Evolutionary conservation across 768 basidiomycete species (phyloP), one percentile per base, ranked within the genome.

Genomic region (Aureoboletus auriporus): DNA sequence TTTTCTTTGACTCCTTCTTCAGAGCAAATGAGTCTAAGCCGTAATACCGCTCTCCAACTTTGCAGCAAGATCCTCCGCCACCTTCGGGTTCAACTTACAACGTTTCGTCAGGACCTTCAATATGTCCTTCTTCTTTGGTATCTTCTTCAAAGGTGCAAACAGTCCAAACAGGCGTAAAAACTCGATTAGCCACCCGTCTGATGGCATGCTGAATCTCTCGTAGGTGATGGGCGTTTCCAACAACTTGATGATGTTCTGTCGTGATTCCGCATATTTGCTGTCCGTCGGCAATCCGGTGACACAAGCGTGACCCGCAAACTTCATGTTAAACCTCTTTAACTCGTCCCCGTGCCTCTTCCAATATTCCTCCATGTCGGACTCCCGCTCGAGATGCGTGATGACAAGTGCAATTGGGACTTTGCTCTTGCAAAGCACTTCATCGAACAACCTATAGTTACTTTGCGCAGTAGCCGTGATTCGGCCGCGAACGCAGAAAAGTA

Each of bases 401-500:
- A 66, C 55, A n/a, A 68, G 38, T 5, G 56, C 60, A 47, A 66
- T 58, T 28, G 65, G 65, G 10, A 64, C 75, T 16, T 55, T 4
- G n/a, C 57, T 50, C 40, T 53, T 61, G 50, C 75, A 76, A 12
- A 76, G 67, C 10, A 74, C 65, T 37, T 75, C 66, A 16, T 61
- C 62, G 57, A 75, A 73, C 27, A 75, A 35, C 42, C 60, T 56
- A 54, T 73, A 76, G 59, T 75, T 76, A 49, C 67, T 66, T 43
- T 65, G 60, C 33, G 65, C 58, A 1, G 58, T 60, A 37, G 66
- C 68, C 8, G 63, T 70, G 56, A 75, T 64, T 38, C 71, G 59
- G n/a, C 65, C 72, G 4, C 71, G 69, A 12, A 76, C 69, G 51
- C 68, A 68, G 51, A 68, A 75, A 0, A 76, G 60, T 1, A 76